Percentiles rank a stretch among this genome's conserved stretches.
Evolutionary conservation across 495 filamentous ascomycete genomes (phyloP).

Genomic region (Neurospora hispaniola): DNA sequence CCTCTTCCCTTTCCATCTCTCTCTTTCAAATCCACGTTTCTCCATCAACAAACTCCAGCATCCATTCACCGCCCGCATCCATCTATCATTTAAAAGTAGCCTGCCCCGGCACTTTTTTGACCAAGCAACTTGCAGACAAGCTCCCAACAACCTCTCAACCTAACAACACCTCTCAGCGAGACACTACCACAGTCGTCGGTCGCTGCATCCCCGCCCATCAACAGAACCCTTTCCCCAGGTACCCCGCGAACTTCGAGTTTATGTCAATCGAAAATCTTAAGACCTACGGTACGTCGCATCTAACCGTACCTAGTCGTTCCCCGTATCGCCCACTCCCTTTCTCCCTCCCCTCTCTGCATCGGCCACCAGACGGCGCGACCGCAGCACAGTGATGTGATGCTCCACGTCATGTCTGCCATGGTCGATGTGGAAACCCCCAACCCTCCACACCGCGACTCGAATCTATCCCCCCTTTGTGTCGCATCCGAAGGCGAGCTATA

Average conservation of each 20-base stretch:
- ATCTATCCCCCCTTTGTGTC: not conserved
- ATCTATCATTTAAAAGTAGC: slow-evolving; percentile 6
- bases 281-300: slow-evolving; percentile 75
- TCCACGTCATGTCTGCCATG: not conserved
- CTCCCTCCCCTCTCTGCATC: not conserved
- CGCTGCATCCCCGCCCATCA: slow-evolving; percentile 28
- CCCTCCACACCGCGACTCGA: not conserved
- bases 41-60: slow-evolving; percentile 19
- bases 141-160: slow-evolving; percentile 6
- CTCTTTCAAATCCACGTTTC: slow-evolving; percentile 11
- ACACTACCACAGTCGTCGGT: slow-evolving; percentile 33
- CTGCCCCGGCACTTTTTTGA: not conserved
- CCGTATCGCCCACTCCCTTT: not conserved
- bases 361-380: not conserved
- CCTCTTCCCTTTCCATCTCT: slow-evolving; percentile 8
- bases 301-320: slow-evolving; percentile 19
- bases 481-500: slow-evolving; percentile 1
- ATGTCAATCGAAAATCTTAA: slow-evolving; percentile 99
- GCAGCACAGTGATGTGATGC: not conserved
- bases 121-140: not conserved
- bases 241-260: slow-evolving; percentile 61
- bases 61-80: slow-evolving; percentile 9
- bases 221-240: slow-evolving; percentile 33
- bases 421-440: not conserved
- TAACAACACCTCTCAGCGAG: slow-evolving; percentile 17